These are phyloP conservation scores for Fagopyrum homotropicum DNA, from an alignment of 148 eudicot genomes.

Conservation along the genomic window DNA sequence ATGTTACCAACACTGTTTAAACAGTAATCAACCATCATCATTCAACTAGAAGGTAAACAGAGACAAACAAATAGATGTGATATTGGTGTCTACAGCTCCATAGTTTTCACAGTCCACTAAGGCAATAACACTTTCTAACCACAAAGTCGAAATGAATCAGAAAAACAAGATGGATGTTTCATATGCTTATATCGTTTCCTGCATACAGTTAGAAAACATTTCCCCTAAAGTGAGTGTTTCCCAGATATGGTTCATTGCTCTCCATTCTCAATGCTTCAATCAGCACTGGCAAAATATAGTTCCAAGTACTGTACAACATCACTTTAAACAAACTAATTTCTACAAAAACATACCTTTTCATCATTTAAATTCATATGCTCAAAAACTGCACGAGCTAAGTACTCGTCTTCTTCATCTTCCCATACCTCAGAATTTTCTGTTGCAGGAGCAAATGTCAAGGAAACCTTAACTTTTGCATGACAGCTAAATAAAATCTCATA, in stretches of 20 bases:
- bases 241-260: background rate
- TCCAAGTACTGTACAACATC: background rate
- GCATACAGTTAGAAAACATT: background rate
- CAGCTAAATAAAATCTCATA: background rate
- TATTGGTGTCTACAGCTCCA: background rate
- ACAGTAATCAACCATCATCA: background rate
- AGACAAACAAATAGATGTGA: background rate
- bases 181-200: background rate
- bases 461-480: background rate
- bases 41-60: background rate
- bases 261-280: background rate
- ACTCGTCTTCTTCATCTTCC: conserved; percentile 94
- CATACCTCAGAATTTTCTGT: conserved; percentile 30
- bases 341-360: conserved; percentile 45
- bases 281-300: background rate
- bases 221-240: background rate
- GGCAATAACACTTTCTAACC: conserved; percentile 1
- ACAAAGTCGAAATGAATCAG: background rate
- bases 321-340: background rate
- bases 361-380: conserved; percentile 83
- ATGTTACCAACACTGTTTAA: background rate
- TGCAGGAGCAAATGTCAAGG: conserved; percentile 29
- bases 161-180: background rate
- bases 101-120: background rate
- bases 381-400: conserved; percentile 63